Evolutionary conservation across 2,329 filamentous ascomycete genomes (phyloP), one percentile per base, ranked within the genome.

Genomic region (Cladosporium sp.): DNA sequence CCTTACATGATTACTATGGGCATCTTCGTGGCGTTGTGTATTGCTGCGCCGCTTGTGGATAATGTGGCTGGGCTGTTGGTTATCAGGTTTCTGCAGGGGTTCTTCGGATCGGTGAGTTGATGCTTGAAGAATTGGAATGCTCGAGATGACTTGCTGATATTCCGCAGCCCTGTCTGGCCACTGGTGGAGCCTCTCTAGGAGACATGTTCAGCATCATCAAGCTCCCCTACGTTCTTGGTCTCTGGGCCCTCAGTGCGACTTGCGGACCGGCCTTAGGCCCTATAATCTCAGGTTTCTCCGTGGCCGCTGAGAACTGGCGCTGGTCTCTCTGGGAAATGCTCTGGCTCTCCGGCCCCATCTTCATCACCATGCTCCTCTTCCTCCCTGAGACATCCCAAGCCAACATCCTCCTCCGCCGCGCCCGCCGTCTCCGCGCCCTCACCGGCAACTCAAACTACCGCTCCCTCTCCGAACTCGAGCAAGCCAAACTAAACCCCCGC

Each of bases 1-100:
- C 78, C 84, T 5, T 88, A 88, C 65, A 77, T 85, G 30, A 63
- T 78, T 56, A 84, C 83, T 8, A 84, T 88, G 69, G 77, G 78
- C 51, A 69, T 88, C 22, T 88, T 87, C 62, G 79, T 85, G 42
- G 75, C 87, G 53, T 66, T 88, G 9, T 80, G 77, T 5, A 75
- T 88, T 13, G 83, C 84, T 0, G 79, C 83, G 9, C 49, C 49
- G 0, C 64, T 87, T 0, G 80, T 80, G 3, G 67, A 77, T 38
- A 51, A 45, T 16, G 35, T 51, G 13, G 49, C 49, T 16, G 51
- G 51, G 27, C 51, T 59, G 58, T 48, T 88, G 59, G 78, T 84
- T 2, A 61, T 73, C 5, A 75, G 82, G 2, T 85, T 85, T 66
- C 65, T 85, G 2, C 78, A 80, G 53, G 83, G 82, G 1, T 83